Conservation (phyloP, 495 filamentous ascomycete genomes). For the Chlorociboria aeruginascens region DNA sequence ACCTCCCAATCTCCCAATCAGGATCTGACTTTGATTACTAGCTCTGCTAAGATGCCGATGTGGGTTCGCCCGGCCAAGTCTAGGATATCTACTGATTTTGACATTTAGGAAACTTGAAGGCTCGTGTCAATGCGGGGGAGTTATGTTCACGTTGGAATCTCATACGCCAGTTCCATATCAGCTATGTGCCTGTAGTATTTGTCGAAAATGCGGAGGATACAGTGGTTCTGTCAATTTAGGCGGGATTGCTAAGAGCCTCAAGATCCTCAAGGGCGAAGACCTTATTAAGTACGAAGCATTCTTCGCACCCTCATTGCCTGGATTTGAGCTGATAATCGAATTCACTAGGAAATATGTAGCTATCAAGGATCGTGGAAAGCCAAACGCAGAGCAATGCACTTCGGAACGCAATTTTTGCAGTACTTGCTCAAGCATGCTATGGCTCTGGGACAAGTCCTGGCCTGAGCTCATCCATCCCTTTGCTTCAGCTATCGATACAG, state of each 20-base stretch:
- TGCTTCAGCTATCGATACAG: constrained; percentile 43
- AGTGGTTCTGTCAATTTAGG: constrained; percentile 39
- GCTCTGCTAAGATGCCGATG: too few species aligned
- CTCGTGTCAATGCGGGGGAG: constrained; percentile 40
- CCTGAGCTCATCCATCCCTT: constrained; percentile 46
- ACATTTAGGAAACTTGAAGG: constrained; percentile 35
- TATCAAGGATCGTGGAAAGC: constrained; percentile 37
- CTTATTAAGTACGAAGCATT: constrained; percentile 31
- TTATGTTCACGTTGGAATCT: constrained; percentile 40
- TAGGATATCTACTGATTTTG: not conserved
- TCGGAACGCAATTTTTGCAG: constrained; percentile 43
- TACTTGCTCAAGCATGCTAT: constrained; percentile 39
- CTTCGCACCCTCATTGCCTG: not conserved
- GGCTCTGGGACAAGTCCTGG: constrained; percentile 37
- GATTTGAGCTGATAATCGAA: not conserved
- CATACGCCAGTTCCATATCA: constrained; percentile 44
- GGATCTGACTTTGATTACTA: not conserved
- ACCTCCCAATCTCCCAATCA: not conserved
- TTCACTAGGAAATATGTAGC: constrained; percentile 35
- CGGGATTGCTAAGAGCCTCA: constrained; percentile 32
- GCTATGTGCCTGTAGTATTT: constrained; percentile 45
- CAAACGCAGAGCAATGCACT: constrained; percentile 27
- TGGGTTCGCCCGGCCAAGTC: too few species aligned
- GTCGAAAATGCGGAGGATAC: constrained; percentile 40
- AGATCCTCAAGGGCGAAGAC: constrained; percentile 35